A percentile compares a stretch with the other conserved stretches of the same genome.
These are phyloP conservation scores for Phytopythium aichiense DNA, from an alignment of 352 stramenopile genomes.

Conservation along the genomic window DNA sequence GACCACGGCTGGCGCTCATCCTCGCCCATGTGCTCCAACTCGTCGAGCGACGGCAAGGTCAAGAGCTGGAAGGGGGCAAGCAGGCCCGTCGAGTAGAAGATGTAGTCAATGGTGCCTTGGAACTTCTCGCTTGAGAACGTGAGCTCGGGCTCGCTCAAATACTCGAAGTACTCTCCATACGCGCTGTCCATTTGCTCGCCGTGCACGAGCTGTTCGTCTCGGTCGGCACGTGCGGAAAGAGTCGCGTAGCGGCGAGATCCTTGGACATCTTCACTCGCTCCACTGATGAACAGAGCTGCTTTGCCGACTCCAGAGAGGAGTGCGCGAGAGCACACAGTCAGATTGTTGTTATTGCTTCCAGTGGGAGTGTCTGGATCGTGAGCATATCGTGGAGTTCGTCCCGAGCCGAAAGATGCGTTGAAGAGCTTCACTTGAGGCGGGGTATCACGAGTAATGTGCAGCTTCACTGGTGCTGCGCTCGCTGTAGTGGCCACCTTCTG, in stretches of 20 bases:
- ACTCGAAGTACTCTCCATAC: conserved; percentile 52
- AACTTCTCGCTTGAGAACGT: conserved; percentile 61
- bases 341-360: conserved; percentile 18
- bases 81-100: conserved; percentile 66
- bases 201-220: conserved; percentile 52
- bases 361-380: conserved; percentile 6
- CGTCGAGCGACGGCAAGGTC: conserved; percentile 37
- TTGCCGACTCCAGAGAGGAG: conserved; percentile 13
- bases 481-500: conserved; percentile 2
- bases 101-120: conserved; percentile 78
- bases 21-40: conserved; percentile 35
- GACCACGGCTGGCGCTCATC: conserved; percentile 21
- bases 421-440: conserved; percentile 51
- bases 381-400: conserved; percentile 63
- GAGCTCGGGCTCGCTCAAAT: conserved; percentile 58
- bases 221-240: conserved; percentile 29
- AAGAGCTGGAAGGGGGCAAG: conserved; percentile 57
- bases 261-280: conserved; percentile 4
- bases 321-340: conserved; percentile 32
- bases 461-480: conserved; percentile 3
- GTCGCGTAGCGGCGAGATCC: conserved; percentile 35
- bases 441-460: conserved; percentile 33
- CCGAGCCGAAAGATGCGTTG: conserved; percentile 45
- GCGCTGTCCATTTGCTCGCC: conserved; percentile 67
- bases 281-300: conserved; percentile 1